phyloP scores from a whole-genome alignment of 225 moss, liverwort and hornwort species.

The Climacium dendroides region DNA sequence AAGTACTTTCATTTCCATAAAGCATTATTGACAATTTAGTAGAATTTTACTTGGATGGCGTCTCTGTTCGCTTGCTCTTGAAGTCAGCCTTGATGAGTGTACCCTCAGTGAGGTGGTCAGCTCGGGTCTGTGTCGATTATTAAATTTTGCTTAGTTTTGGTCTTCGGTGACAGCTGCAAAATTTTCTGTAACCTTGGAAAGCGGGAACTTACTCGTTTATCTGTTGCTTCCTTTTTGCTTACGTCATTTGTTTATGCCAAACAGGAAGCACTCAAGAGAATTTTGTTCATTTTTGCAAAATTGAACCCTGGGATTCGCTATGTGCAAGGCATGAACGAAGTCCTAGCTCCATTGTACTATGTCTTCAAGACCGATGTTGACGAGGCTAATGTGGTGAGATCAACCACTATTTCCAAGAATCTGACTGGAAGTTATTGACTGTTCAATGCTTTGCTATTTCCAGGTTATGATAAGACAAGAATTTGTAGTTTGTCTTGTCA shows the following conservation, averaged over 20 bases:
- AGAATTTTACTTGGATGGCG: background rate
- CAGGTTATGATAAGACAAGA: background rate
- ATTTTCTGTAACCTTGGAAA: background rate
- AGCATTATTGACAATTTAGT: background rate
- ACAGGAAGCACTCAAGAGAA: constrained; percentile 87
- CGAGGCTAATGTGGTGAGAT: constrained; percentile 66
- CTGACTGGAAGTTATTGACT: background rate
- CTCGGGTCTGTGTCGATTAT: background rate
- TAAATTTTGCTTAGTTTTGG: background rate
- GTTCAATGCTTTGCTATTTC: background rate
- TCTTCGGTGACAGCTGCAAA: background rate
- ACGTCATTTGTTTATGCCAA: background rate
- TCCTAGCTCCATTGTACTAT: constrained; percentile 85
- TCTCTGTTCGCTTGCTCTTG: background rate
- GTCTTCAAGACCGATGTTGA: constrained; percentile 90
- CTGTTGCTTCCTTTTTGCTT: background rate
- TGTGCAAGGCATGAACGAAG: constrained; percentile 99
- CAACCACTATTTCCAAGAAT: background rate
- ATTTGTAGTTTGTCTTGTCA: background rate
- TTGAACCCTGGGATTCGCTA: constrained; percentile 98
- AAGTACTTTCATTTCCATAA: constrained; percentile 21
- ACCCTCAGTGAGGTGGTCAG: background rate
- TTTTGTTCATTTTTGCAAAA: constrained; percentile 94
- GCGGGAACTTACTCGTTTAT: background rate
- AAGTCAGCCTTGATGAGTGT: background rate